Evolutionary conservation across 768 basidiomycete species (phyloP).

Genomic region (Suillus cothurnatus): DNA sequence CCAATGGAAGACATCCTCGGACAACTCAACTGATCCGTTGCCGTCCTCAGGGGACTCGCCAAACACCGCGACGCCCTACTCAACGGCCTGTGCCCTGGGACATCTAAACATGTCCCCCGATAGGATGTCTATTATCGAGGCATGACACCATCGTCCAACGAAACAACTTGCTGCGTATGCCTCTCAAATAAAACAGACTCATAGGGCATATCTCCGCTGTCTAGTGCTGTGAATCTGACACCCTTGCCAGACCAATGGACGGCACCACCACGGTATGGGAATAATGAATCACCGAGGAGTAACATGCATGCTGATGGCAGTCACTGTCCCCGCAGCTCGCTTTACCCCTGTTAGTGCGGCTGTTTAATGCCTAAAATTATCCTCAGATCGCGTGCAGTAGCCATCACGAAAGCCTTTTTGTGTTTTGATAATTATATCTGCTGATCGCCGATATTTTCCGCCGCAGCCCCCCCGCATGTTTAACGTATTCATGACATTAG

Average conservation of each 20-base stretch:
- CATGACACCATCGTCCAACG: not conserved
- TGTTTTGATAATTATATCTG: not conserved
- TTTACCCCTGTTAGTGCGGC: not conserved
- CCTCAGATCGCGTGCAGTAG: not conserved
- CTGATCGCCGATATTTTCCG: not conserved
- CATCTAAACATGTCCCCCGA: not conserved
- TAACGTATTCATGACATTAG: not conserved
- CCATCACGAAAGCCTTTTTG: not conserved
- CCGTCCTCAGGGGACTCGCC: not conserved
- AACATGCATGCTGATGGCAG: conserved; percentile 3
- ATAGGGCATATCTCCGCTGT: not conserved
- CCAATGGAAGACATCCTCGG: not conserved
- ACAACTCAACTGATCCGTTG: not conserved
- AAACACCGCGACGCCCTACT: not conserved
- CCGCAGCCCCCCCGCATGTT: not conserved
- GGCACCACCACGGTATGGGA: not conserved
- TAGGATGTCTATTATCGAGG: not conserved
- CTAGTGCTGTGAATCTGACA: not conserved
- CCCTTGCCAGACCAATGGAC: not conserved
- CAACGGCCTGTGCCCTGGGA: not conserved
- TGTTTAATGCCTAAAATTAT: not conserved
- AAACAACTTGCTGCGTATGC: not conserved
- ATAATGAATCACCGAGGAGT: conserved; percentile 2
- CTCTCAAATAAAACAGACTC: not conserved
- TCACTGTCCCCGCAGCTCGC: conserved; percentile 12